A percentile compares a stretch with the other conserved stretches of the same genome.
These are phyloP conservation scores for Danielia oregonensis DNA, from an alignment of 805 yeast species.

Conservation along the genomic window DNA sequence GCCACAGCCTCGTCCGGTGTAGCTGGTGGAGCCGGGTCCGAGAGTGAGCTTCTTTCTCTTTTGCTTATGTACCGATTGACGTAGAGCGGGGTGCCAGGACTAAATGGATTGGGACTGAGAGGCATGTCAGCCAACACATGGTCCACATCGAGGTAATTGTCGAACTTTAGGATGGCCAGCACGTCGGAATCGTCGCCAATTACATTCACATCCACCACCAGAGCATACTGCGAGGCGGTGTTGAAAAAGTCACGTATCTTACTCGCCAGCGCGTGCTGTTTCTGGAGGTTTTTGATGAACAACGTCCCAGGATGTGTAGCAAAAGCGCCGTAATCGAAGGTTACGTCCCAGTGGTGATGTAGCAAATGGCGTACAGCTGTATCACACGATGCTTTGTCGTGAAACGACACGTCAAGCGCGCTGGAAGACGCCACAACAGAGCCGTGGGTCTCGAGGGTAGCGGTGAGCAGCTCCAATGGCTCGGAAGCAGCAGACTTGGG, in stretches of 20 bases:
- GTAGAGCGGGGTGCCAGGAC: slow-evolving; percentile 34
- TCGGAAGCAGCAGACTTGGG: not conserved
- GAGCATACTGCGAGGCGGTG: slow-evolving; percentile 14
- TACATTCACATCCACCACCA: slow-evolving; percentile 20
- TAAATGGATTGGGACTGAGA: slow-evolving; percentile 17
- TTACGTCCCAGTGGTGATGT: slow-evolving; percentile 1
- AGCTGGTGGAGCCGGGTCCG: slow-evolving; percentile 6
- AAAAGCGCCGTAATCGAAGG: slow-evolving; percentile 26
- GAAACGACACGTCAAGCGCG: too few species aligned
- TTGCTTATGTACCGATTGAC: slow-evolving; percentile 65
- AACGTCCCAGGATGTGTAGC: slow-evolving; percentile 57
- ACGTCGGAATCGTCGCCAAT: slow-evolving; percentile 5
- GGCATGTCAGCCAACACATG: slow-evolving; percentile 18
- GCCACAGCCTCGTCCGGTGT: slow-evolving; percentile 9
- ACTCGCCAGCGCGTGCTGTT: slow-evolving; percentile 20
- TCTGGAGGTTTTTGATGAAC: slow-evolving; percentile 49
- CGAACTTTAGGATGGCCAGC: slow-evolving; percentile 27
- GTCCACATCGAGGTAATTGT: slow-evolving; percentile 34
- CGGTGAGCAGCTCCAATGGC: not conserved
- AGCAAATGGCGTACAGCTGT: not conserved
- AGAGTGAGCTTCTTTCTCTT: slow-evolving; percentile 52
- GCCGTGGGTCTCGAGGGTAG: too few species aligned
- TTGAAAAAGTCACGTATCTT: slow-evolving; percentile 24
- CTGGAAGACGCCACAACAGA: too few species aligned
- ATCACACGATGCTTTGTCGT: not conserved